Conservation (phyloP, 306 rosid genomes). For the Mimosa pudica region DNA sequence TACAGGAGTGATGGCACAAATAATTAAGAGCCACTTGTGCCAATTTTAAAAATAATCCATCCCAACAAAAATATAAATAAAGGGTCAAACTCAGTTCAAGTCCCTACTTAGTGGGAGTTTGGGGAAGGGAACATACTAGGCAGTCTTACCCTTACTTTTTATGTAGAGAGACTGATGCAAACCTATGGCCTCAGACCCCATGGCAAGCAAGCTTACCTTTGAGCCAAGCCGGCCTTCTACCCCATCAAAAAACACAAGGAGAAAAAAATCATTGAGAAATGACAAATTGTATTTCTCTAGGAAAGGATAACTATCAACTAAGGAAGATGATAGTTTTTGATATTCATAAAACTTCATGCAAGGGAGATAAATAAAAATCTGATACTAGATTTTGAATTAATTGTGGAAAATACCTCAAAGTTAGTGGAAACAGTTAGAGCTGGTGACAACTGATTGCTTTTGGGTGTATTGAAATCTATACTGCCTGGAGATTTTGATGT, state of each 20-base stretch:
- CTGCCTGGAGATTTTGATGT: slow-evolving; percentile 64
- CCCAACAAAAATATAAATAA: neutral
- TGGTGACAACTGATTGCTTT: slow-evolving; percentile 63
- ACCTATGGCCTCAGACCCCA: no score
- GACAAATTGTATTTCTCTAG: neutral
- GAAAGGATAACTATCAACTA: neutral
- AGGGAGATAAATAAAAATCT: slow-evolving; percentile 23
- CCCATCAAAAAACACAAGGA: neutral
- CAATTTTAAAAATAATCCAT: neutral
- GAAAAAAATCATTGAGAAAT: neutral
- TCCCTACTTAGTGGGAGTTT: no score
- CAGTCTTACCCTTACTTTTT: no score
- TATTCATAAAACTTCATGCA: neutral
- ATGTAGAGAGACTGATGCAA: no score
- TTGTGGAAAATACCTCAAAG: slow-evolving; percentile 68
- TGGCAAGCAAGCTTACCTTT: no score
- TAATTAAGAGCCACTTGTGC: neutral
- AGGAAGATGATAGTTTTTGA: neutral
- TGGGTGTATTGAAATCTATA: slow-evolving; percentile 64
- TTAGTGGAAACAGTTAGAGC: slow-evolving; percentile 89
- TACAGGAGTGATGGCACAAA: slow-evolving; percentile 4
- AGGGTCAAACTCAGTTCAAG: no score
- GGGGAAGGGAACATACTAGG: no score
- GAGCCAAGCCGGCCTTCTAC: neutral
- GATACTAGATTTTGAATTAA: neutral